Evolutionary conservation across 148 eudicot genomes (phyloP).

Genomic region (Chenopodium quinoa): DNA sequence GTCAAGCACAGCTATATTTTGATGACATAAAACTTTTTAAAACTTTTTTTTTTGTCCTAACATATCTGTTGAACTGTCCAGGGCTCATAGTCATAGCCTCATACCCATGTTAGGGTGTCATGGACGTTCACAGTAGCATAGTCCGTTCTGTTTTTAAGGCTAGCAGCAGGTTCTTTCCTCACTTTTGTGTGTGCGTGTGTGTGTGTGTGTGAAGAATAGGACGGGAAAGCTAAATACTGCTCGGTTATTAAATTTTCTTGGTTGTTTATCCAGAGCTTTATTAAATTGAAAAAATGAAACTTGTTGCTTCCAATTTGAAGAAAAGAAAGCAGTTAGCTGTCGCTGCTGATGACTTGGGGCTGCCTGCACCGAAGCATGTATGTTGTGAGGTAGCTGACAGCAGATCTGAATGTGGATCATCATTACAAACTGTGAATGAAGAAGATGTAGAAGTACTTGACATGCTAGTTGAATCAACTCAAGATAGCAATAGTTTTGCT

Average conservation of each 20-base stretch:
- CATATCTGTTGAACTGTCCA: too few relatives aligned
- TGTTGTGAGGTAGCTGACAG: conserved; percentile 14
- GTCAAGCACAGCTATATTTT: too few relatives aligned
- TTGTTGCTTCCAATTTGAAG: conserved; percentile 20
- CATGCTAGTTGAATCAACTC: conserved; percentile 15
- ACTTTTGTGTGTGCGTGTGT: too few relatives aligned
- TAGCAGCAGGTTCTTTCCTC: too few relatives aligned
- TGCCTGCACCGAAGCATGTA: conserved; percentile 29
- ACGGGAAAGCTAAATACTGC: too few relatives aligned
- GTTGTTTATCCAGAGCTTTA: neutral
- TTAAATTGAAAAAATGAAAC: conserved; percentile 7
- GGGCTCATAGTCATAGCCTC: too few relatives aligned
- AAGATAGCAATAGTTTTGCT: conserved; percentile 24
- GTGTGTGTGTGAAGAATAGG: too few relatives aligned
- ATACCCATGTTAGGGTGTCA: too few relatives aligned
- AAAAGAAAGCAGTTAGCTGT: conserved; percentile 26
- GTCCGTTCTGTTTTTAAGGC: neutral
- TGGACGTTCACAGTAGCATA: too few relatives aligned
- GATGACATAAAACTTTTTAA: too few relatives aligned
- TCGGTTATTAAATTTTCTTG: neutral
- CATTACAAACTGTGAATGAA: neutral
- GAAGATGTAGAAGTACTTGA: conserved; percentile 10
- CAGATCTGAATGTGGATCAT: neutral
- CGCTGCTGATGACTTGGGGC: conserved; percentile 19
- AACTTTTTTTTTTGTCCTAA: too few relatives aligned